Conservation (phyloP, 805 yeast species). For the Lipomyces lipofer region DNA sequence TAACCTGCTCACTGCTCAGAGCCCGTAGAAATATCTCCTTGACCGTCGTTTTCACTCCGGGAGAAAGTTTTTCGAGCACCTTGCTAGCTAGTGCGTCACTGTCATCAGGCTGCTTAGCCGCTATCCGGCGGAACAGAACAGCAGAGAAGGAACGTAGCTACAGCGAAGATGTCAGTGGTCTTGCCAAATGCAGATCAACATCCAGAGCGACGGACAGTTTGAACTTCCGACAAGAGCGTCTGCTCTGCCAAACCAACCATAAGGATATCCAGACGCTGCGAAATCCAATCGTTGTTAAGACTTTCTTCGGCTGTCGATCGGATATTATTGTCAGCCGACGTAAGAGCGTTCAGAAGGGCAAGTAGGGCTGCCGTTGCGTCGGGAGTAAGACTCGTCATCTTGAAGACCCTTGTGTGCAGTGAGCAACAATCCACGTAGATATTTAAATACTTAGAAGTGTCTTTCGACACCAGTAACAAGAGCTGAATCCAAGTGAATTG, state of each 20-base stretch:
- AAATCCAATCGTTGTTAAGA: slow-evolving; percentile 76
- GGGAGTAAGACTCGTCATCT: slow-evolving; percentile 50
- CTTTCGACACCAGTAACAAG: too few relatives aligned
- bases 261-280: slow-evolving; percentile 66
- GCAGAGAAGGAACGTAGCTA: slow-evolving; percentile 66
- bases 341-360: slow-evolving; percentile 62
- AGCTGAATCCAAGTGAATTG: too few relatives aligned
- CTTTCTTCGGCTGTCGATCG: slow-evolving; percentile 78
- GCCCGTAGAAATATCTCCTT: slow-evolving; percentile 70
- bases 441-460: too few relatives aligned
- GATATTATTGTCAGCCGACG: slow-evolving; percentile 72
- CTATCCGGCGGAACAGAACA: slow-evolving; percentile 83
- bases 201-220: slow-evolving; percentile 47
- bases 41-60: slow-evolving; percentile 60
- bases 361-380: slow-evolving; percentile 58
- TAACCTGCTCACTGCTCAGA: slow-evolving; percentile 63
- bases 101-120: slow-evolving; percentile 65
- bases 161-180: not conserved
- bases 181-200: not conserved
- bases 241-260: slow-evolving; percentile 80
- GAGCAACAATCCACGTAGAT: not conserved
- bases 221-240: slow-evolving; percentile 60
- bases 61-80: slow-evolving; percentile 69
- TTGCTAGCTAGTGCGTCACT: slow-evolving; percentile 64
- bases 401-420: too few relatives aligned